Evolutionary conservation across 1,139 yeast species (phyloP).

Genomic region (Williopsis jadinii): DNA sequence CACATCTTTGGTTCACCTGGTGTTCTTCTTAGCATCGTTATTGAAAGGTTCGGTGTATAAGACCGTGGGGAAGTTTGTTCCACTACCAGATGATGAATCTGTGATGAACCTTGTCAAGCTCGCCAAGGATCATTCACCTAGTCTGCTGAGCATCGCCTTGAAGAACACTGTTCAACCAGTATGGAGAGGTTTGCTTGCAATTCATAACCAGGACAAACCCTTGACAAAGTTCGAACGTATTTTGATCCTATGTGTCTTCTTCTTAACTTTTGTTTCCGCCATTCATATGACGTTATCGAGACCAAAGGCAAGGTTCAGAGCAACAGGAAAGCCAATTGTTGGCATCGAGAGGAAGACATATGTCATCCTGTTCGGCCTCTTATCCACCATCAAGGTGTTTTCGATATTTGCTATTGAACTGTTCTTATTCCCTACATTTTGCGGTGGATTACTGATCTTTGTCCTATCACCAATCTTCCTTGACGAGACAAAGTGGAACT

Average conservation of each 20-base stretch:
- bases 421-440: slow-evolving; percentile 75
- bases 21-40: not conserved
- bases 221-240: slow-evolving; percentile 29
- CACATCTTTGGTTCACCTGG: slow-evolving; percentile 8
- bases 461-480: slow-evolving; percentile 55
- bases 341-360: slow-evolving; percentile 45
- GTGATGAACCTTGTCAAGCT: not conserved
- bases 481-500: not conserved
- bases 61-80: not conserved
- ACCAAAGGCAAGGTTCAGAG: slow-evolving; percentile 22
- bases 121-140: not conserved
- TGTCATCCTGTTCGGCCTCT: slow-evolving; percentile 46
- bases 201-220: slow-evolving; percentile 21
- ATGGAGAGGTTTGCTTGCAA: slow-evolving; percentile 8
- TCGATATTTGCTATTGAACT: slow-evolving; percentile 72
- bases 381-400: slow-evolving; percentile 66
- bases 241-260: slow-evolving; percentile 30
- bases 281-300: slow-evolving; percentile 32
- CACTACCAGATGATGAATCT: too few species aligned
- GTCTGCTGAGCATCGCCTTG: not conserved
- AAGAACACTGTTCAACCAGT: not conserved
- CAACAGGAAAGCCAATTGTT: slow-evolving; percentile 35
- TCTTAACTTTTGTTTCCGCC: slow-evolving; percentile 27
- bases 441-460: slow-evolving; percentile 74
- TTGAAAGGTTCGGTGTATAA: not conserved